A percentile compares a stretch with the other conserved stretches of the same genome.
phyloP scores from a whole-genome alignment of 2,329 filamentous ascomycete genomes.

The Lasiodiplodia sp. region DNA sequence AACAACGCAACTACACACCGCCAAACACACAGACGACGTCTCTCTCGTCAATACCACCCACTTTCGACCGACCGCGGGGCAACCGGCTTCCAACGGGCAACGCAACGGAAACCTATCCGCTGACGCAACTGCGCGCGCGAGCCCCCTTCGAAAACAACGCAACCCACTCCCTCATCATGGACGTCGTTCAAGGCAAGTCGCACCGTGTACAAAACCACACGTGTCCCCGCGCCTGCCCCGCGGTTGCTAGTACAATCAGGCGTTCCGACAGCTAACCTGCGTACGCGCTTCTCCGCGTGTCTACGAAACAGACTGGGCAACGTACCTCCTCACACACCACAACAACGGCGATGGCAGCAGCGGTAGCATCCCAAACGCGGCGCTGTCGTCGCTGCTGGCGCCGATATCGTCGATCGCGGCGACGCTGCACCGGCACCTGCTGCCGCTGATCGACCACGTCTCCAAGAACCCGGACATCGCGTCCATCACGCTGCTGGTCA shows the following conservation, averaged over 20 bases:
- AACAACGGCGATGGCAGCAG: conserved; percentile 2
- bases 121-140: conserved; percentile 3
- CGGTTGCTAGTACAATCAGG: background rate
- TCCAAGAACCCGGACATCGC: conserved; percentile 54
- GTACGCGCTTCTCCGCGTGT: background rate
- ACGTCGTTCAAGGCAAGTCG: conserved; percentile 32
- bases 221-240: background rate
- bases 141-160: background rate
- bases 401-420: background rate
- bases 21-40: conserved; percentile 11
- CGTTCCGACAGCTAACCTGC: background rate
- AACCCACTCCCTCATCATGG: conserved; percentile 29
- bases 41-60: background rate
- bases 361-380: background rate
- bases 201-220: background rate
- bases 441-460: conserved; percentile 42
- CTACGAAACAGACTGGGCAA: conserved; percentile 22
- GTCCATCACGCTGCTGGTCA: conserved; percentile 63
- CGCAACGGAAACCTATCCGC: background rate
- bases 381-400: background rate
- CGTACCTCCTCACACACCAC: conserved; percentile 19
- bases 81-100: background rate
- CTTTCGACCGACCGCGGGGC: conserved; percentile 8
- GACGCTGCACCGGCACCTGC: conserved; percentile 39
- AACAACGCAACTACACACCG: conserved; percentile 18